Conservation (phyloP, 176 grass and related monocot genomes). For the Tuctoria greenei region DNA sequence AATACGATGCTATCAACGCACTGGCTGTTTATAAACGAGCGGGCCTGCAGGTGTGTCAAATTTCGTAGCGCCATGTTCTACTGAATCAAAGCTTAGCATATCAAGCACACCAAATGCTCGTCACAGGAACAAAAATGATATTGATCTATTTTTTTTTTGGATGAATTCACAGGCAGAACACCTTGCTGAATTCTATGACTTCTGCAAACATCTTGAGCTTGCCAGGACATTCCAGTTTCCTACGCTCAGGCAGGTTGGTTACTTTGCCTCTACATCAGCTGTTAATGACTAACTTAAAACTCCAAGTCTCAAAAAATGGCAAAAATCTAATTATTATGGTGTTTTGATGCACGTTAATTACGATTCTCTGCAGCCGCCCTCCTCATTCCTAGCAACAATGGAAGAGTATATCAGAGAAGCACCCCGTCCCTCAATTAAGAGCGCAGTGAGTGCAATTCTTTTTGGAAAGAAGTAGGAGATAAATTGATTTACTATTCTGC, state of each 20-base stretch:
- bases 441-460: conserved; percentile 55
- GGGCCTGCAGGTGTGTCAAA: conserved; percentile 61
- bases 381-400: conserved; percentile 90
- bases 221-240: conserved; percentile 95
- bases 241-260: conserved; percentile 72
- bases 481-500: neutral
- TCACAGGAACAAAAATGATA: conserved; percentile 5
- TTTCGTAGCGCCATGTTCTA: neutral
- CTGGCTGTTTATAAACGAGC: conserved; percentile 82
- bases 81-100: neutral
- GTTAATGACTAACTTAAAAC: neutral
- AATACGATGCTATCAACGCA: conserved; percentile 90
- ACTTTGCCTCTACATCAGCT: neutral
- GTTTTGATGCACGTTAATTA: conserved; percentile 8
- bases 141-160: neutral
- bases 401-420: conserved; percentile 97
- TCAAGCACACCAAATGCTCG: neutral
- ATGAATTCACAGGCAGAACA: conserved; percentile 57
- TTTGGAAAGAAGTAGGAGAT: neutral
- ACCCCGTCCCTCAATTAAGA: conserved; percentile 50
- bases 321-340: neutral
- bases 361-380: conserved; percentile 56
- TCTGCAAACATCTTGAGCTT: conserved; percentile 84
- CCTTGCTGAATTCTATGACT: conserved; percentile 92
- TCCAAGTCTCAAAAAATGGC: neutral